A percentile compares a stretch with the other conserved stretches of the same genome.
These are phyloP conservation scores for Ophiostoma sp. DNA, from an alignment of 2,329 filamentous ascomycete species.

Conservation along the genomic window DNA sequence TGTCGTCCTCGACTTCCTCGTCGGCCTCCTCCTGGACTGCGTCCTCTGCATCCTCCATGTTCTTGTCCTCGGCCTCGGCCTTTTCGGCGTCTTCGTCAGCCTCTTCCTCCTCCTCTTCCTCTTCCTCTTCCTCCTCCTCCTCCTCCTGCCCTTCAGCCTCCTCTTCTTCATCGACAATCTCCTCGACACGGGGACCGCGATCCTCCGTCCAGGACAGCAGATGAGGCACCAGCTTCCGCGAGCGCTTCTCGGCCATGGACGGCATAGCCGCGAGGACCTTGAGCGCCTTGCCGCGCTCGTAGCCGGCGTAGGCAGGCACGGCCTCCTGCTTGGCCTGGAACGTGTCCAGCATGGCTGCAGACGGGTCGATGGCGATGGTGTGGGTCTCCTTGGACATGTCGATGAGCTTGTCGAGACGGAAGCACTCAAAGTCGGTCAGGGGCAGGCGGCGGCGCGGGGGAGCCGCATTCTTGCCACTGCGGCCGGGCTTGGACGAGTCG, in stretches of 20 bases:
- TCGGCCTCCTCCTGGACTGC: constrained; percentile 28
- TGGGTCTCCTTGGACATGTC: constrained; percentile 48
- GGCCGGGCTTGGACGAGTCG: background rate
- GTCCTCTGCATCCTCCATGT: constrained; percentile 33
- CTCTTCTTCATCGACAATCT: constrained; percentile 31
- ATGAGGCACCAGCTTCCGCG: constrained; percentile 76
- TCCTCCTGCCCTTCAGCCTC: constrained; percentile 40
- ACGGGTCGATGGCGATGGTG: constrained; percentile 47
- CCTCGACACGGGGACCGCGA: constrained; percentile 29
- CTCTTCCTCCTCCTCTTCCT: constrained; percentile 30
- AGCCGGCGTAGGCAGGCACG: constrained; percentile 46
- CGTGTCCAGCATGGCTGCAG: constrained; percentile 53
- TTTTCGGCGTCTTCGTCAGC: constrained; percentile 40
- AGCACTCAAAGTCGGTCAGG: constrained; percentile 77
- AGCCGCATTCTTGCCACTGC: constrained; percentile 20
- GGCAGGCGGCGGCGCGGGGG: constrained; percentile 34
- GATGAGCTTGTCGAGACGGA: constrained; percentile 60
- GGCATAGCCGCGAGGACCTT: constrained; percentile 71
- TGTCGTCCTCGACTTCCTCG: constrained; percentile 27
- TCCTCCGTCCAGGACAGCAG: constrained; percentile 74
- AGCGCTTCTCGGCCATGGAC: constrained; percentile 75
- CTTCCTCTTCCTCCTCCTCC: constrained; percentile 32
- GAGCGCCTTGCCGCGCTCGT: constrained; percentile 70
- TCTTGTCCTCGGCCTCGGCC: constrained; percentile 22
- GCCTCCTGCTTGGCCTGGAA: constrained; percentile 62